phyloP scores from a whole-genome alignment of 2,329 filamentous ascomycete genomes.

The Ceratocystis ficicola region DNA sequence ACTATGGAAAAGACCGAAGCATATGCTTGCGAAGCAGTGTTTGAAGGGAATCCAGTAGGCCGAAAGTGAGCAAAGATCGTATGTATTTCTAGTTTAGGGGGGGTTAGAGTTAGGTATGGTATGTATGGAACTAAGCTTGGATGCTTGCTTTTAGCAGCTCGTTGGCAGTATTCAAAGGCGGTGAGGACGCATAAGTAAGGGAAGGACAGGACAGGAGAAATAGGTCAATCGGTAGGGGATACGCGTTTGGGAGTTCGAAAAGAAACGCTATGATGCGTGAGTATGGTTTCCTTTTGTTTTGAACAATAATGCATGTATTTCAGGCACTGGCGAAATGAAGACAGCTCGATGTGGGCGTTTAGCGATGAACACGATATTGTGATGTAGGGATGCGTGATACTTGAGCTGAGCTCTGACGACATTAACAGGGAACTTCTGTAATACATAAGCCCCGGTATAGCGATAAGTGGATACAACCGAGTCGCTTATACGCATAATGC shows the following conservation, averaged over 20 bases:
- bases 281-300: not conserved
- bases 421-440: not conserved
- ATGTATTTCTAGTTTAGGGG: not conserved
- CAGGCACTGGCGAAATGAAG: not conserved
- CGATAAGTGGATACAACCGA: not conserved
- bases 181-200: not conserved
- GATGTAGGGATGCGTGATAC: not conserved
- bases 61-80: not conserved
- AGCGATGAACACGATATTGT: not conserved
- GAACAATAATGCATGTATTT: not conserved
- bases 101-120: not conserved
- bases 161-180: conserved; percentile 5
- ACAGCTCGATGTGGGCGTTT: not conserved
- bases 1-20: conserved; percentile 25
- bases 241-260: not conserved
- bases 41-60: not conserved
- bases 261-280: not conserved
- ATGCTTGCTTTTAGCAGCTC: not conserved
- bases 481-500: not conserved
- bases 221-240: not conserved
- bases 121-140: not conserved
- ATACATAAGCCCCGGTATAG: not conserved
- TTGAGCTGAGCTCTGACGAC: conserved; percentile 3
- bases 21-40: conserved; percentile 5
- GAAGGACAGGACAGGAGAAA: not conserved